These are phyloP conservation scores for Alternaria tenuissima DNA, from an alignment of 2,329 filamentous ascomycete genomes.

Conservation along the genomic window DNA sequence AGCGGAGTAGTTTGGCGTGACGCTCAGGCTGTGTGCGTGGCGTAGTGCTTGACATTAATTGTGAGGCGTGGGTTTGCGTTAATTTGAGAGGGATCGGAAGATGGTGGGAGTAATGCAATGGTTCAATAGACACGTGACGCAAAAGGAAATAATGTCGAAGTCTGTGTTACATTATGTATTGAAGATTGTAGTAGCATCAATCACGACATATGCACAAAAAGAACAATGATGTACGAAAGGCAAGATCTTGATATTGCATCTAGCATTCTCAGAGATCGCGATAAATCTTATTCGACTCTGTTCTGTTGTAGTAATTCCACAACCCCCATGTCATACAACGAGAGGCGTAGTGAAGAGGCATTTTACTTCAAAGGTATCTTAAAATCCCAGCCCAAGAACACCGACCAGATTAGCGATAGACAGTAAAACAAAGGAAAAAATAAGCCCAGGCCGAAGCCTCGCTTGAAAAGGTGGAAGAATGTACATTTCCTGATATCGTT, in stretches of 20 bases:
- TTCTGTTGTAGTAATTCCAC: background rate
- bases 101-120: background rate
- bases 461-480: conserved; percentile 1
- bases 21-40: conserved; percentile 1
- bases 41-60: background rate
- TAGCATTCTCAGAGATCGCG: background rate
- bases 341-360: conserved; percentile 4
- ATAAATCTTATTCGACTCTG: background rate
- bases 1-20: background rate
- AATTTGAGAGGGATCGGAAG: background rate
- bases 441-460: background rate
- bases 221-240: background rate
- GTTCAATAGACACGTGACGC: background rate
- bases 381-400: conserved; percentile 1
- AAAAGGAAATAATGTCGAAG: background rate
- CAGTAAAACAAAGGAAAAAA: background rate
- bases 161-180: background rate
- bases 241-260: background rate
- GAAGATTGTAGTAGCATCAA: background rate
- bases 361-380: conserved; percentile 8
- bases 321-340: background rate
- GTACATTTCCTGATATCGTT: conserved; percentile 8
- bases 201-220: background rate
- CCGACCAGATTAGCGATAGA: conserved; percentile 1
- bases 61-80: conserved; percentile 1